Base-by-base conservation (phyloP, 768 basidiomycete genomes). In the Termitomyces sp. region DNA sequence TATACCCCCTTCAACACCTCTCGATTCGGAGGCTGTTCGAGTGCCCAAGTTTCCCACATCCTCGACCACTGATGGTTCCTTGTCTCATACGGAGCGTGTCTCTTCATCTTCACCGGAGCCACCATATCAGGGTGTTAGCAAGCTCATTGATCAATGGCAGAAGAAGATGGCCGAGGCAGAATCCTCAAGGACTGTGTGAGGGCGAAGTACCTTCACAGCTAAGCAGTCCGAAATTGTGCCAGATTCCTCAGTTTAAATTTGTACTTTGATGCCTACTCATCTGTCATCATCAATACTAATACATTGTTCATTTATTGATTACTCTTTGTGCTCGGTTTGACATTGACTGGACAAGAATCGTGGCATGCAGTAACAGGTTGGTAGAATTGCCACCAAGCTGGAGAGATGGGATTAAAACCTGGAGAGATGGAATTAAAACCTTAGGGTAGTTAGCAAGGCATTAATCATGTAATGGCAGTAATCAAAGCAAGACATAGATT, bases 141-240 rank as follows among this genome's bases (percentile, higher is more conserved):
- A 82, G 74, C 78, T 94, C 40, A 94, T 94, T 65, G 90, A 92
- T 69, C 85, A 93, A 69, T 94, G 92, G 92, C 91, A 94, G 72
- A 85, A 84, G 60, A 93, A 89, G 74, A 85, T 87, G 40, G 86
- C 82, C 17, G 88, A 87, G 65, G 74, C 75, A 20, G 85, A 84
- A 42, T 68, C 73, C 52, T 62, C 76, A 31, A 77, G 71, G 31
- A 69, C 70, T 34, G 50, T 68, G 31, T 57, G 48, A 63, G 69
- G 57, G 69, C 77, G 81, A 49, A 71, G 70, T 46, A 77, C 73
- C 37, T 63, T 74, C 56, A 68, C 70, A 34, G 62, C 72, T 3
- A 85, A 80, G 71, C 77, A 81, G 68, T 73, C 76, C 64, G 74
- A 72, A 29, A 65, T 71, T 53, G 66, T 71, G 20, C 71, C 69